Conservation (phyloP, 2,329 filamentous ascomycete species). For the Phyllosticta citriasiana region DNA sequence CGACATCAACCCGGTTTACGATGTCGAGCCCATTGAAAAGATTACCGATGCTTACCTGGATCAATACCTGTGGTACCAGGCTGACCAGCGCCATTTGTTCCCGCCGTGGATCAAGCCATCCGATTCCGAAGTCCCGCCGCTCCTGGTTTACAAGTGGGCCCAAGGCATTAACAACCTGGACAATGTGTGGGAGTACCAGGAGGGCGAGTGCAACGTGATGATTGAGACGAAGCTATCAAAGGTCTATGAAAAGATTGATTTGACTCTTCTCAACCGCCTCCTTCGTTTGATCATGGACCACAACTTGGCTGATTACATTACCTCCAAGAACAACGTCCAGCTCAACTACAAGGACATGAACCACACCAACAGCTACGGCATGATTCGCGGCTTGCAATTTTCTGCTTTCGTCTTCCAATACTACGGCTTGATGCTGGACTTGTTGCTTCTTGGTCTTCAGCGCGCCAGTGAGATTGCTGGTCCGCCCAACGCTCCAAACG, state of each 20-base stretch:
- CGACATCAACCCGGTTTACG: slow-evolving; percentile 97
- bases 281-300: slow-evolving; percentile 97
- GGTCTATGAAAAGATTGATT: slow-evolving; percentile 97
- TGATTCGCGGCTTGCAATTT: slow-evolving; percentile 96
- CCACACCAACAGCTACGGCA: slow-evolving; percentile 95
- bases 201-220: slow-evolving; percentile 97
- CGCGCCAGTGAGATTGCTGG: slow-evolving; percentile 97
- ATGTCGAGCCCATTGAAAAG: slow-evolving; percentile 98
- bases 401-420: slow-evolving; percentile 99
- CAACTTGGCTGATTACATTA: slow-evolving; percentile 98
- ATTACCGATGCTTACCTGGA: slow-evolving; percentile 98
- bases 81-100: slow-evolving; percentile 93
- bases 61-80: slow-evolving; percentile 98
- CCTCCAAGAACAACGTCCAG: slow-evolving; percentile 98
- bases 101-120: slow-evolving; percentile 99
- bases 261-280: slow-evolving; percentile 88
- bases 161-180: slow-evolving; percentile 98
- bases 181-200: slow-evolving; percentile 85
- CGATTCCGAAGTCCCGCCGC: slow-evolving; percentile 89
- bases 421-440: slow-evolving; percentile 90
- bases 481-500: slow-evolving; percentile 85
- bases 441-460: slow-evolving; percentile 83
- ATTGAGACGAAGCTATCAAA: slow-evolving; percentile 98
- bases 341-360: slow-evolving; percentile 99
- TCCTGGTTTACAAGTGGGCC: slow-evolving; percentile 96